phyloP scores from a whole-genome alignment of 345 rosid genomes.

The Eutrema yunnanense region DNA sequence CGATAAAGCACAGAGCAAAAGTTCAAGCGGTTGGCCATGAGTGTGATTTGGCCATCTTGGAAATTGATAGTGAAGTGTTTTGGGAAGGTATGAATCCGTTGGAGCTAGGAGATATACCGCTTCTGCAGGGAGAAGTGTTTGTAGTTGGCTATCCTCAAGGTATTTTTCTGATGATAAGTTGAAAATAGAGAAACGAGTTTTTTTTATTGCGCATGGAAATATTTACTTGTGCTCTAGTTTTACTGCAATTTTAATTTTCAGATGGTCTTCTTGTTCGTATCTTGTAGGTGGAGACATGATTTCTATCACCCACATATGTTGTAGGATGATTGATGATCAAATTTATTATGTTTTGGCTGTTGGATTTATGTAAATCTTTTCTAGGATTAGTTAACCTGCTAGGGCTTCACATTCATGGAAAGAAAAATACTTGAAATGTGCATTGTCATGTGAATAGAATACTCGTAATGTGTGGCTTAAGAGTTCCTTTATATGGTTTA shows the following conservation, averaged over 20 bases:
- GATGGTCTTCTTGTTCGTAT: not conserved
- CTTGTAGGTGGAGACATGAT: not conserved
- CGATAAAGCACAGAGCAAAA: slow-evolving; percentile 59
- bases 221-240: not conserved
- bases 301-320: not conserved
- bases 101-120: slow-evolving; percentile 76
- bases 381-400: not conserved
- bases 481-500: not conserved
- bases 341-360: not conserved
- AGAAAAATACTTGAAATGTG: not conserved
- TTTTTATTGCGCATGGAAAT: too few relatives aligned
- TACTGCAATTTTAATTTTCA: not conserved
- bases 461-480: not conserved
- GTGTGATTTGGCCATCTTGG: slow-evolving; percentile 76
- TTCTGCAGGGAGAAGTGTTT: slow-evolving; percentile 67
- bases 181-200: not conserved
- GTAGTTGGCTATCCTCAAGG: slow-evolving; percentile 97
- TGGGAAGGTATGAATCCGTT: slow-evolving; percentile 49
- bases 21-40: slow-evolving; percentile 78
- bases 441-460: not conserved
- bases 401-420: not conserved
- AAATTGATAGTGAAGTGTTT: slow-evolving; percentile 55
- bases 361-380: not conserved
- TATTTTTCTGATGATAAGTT: slow-evolving; percentile 6
- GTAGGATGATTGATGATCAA: not conserved